Conservation (phyloP, 140 eudicot species). For the Senecio squalidus region DNA sequence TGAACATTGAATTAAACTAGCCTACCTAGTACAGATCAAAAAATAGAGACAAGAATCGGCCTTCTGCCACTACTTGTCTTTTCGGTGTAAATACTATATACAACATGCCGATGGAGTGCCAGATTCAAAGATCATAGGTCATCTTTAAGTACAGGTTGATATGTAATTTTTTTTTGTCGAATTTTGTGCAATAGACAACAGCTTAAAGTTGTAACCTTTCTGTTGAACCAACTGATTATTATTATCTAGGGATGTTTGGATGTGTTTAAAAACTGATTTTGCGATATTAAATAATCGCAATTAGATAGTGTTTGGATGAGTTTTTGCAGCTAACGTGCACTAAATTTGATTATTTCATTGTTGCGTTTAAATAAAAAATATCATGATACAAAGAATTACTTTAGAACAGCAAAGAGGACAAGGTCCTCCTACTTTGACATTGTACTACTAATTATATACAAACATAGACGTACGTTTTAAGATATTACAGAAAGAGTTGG, state of each 20-base stretch:
- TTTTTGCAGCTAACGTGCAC: not conserved
- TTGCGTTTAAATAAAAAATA: not conserved
- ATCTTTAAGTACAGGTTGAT: constrained; percentile 13
- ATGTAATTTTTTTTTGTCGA: constrained; percentile 21
- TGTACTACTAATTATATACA: constrained; percentile 24
- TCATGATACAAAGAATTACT: constrained; percentile 9
- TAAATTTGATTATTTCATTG: not conserved
- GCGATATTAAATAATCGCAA: not conserved
- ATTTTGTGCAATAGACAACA: constrained; percentile 34
- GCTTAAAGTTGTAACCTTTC: constrained; percentile 12
- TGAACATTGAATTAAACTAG: constrained; percentile 12
- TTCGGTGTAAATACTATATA: constrained; percentile 19
- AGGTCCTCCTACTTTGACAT: constrained; percentile 3
- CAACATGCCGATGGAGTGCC: constrained; percentile 22
- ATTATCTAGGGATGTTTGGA: constrained; percentile 3
- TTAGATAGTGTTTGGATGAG: not conserved
- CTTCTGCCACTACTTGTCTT: constrained; percentile 11
- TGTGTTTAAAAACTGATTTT: not conserved
- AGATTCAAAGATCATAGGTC: constrained; percentile 18
- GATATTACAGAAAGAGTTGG: constrained; percentile 20
- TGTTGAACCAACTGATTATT: constrained; percentile 10
- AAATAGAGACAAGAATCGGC: constrained; percentile 26
- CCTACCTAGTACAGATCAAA: constrained; percentile 18
- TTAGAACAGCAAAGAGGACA: constrained; percentile 1
- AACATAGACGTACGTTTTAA: constrained; percentile 17